Conservation (phyloP, 768 basidiomycete species). For the Pulveroboletus sp. region DNA sequence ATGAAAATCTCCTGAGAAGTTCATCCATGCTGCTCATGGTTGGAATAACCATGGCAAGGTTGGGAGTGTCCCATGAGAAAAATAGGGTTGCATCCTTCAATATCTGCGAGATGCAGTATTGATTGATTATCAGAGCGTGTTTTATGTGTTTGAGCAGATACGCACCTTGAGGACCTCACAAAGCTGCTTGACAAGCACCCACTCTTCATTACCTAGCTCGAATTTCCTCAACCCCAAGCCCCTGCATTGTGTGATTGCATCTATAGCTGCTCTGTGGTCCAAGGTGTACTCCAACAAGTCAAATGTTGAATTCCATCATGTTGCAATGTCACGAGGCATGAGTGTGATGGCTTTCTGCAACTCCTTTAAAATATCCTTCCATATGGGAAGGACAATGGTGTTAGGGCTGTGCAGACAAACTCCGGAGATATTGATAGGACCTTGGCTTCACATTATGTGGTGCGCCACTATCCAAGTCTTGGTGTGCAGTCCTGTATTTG, state of each 20-base stretch:
- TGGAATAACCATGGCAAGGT: background rate
- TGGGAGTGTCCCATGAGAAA: background rate
- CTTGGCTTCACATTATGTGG: too few species aligned
- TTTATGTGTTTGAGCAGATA: too few species aligned
- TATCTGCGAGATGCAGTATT: background rate
- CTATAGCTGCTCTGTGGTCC: conserved; percentile 18
- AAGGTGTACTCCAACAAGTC: conserved; percentile 21
- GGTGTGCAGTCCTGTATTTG: too few species aligned
- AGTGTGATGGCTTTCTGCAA: conserved; percentile 1
- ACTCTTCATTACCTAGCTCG: conserved; percentile 29
- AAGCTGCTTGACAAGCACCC: conserved; percentile 33
- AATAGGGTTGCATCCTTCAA: background rate
- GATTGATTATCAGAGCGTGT: too few species aligned
- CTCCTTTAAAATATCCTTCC: conserved; percentile 13
- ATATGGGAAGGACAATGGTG: conserved; percentile 21
- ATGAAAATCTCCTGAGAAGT: background rate
- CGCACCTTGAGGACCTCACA: conserved; percentile 29
- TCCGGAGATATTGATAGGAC: too few species aligned
- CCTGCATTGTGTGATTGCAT: conserved; percentile 15
- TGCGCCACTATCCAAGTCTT: too few species aligned
- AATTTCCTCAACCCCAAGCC: conserved; percentile 15
- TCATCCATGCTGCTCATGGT: background rate
- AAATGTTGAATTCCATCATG: too few species aligned
- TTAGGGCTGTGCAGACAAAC: too few species aligned
- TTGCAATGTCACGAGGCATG: conserved; percentile 11